Conservation (phyloP, 1,284 basidiomycete genomes). For the Agroathelia rolfsii region DNA sequence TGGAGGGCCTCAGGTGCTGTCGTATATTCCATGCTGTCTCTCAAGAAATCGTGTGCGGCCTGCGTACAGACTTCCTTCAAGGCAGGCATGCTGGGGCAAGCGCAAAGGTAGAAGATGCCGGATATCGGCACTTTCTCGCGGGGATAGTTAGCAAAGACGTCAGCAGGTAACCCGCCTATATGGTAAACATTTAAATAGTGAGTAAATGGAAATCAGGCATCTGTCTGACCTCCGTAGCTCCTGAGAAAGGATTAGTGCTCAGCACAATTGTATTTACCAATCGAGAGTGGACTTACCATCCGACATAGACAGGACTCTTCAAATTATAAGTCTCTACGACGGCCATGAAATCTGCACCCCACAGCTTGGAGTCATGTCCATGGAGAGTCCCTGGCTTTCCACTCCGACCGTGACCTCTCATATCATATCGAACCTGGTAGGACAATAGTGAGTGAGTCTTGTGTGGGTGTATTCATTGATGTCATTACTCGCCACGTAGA, state of each 20-base stretch:
- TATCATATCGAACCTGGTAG: constrained; percentile 14
- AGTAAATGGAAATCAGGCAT: too few species aligned
- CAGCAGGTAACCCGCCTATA: too few species aligned
- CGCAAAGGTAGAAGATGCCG: neutral
- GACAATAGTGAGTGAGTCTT: neutral
- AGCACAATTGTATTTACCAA: constrained; percentile 19
- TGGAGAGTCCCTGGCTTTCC: constrained; percentile 10
- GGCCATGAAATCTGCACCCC: constrained; percentile 13
- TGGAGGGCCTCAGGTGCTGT: too few species aligned
- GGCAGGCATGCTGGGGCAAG: too few species aligned
- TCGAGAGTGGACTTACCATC: constrained; percentile 18
- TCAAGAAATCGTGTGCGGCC: too few species aligned
- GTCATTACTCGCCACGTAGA: constrained; percentile 14
- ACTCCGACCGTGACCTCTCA: constrained; percentile 16
- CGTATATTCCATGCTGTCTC: too few species aligned
- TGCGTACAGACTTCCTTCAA: too few species aligned
- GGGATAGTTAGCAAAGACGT: too few species aligned
- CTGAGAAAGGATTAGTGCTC: too few species aligned
- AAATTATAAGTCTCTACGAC: constrained; percentile 11
- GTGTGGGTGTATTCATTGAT: neutral
- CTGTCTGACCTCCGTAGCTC: too few species aligned
- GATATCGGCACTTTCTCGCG: neutral
- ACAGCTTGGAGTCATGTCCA: constrained; percentile 9
- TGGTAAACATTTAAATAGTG: too few species aligned
- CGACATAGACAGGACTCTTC: constrained; percentile 8